Base-by-base conservation (phyloP, 2,329 filamentous ascomycete genomes). In the Arachnomyces sp. region DNA sequence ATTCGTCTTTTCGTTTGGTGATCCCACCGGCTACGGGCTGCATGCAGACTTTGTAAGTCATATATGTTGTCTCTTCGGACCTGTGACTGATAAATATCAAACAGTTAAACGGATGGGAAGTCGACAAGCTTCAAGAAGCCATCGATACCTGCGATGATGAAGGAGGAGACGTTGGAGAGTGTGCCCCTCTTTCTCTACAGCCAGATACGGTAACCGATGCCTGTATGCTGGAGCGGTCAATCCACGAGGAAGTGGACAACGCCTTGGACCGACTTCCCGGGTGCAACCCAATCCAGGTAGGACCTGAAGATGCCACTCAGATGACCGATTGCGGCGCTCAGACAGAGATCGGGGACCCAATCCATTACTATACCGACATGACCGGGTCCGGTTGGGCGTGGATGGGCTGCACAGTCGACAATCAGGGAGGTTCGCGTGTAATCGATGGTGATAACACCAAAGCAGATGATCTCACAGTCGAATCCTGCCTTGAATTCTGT, bases 401-500 rank as follows among this genome's bases (percentile, higher is more conserved):
- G 44, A 71, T 74, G 38, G 78, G 77, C 29, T 82, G 78, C 60
- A 81, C 73, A 63, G 66, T 75, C 16, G 78, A 82, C 45, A 72
- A 68, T 2, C 62, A 61, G 12, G 63, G 68, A 36, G 75, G 72
- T 35, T 5, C 21, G 21, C 72, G 77, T 33, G 74, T 77, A 39
- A 66, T 81, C 44, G 56, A 61, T 17, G 59, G 64, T 44, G 69
- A 75, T 54, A 57, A 65, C n/a, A 68, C 68, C 13, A 72, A 79
- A 42, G 63, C 67, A 47, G 52, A 64, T 15, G 49, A 59, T 9
- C 59, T 75, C 51, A 78, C 75, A 4, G 47, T 52, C 25, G 53
- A 54, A 36, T 43, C 38, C 7, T 74, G 50, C 37, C 44, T 46
- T 7, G 29, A 44, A 7, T 48, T 39, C 34, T 55, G 52, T 38